A percentile compares a stretch with the other conserved stretches of the same genome.
phyloP scores from a whole-genome alignment of 768 basidiomycete species.

The Lyophyllum semitale region DNA sequence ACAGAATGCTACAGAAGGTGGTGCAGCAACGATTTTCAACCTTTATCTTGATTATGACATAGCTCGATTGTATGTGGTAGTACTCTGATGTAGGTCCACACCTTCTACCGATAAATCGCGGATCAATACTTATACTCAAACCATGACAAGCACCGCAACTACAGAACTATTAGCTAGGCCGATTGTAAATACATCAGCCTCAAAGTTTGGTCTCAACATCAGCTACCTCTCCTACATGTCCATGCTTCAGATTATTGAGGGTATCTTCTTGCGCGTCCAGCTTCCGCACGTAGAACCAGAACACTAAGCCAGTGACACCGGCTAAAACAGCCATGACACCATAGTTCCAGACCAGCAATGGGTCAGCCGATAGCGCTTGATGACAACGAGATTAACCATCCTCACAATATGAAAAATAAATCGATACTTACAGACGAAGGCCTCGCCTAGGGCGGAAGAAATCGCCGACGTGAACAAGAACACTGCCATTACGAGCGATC shows the following conservation, averaged over 20 bases:
- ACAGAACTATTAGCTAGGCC: background rate
- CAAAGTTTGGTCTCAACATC: background rate
- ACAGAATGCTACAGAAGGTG: too few species aligned
- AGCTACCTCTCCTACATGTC: constrained; percentile 25
- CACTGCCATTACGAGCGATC: constrained; percentile 77
- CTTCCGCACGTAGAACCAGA: constrained; percentile 55
- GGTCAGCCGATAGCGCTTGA: constrained; percentile 66
- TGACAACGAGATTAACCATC: background rate
- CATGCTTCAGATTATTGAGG: constrained; percentile 54
- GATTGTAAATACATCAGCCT: background rate
- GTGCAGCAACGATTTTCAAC: too few species aligned
- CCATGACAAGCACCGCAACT: background rate
- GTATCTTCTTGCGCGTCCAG: constrained; percentile 66
- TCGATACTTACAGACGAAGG: constrained; percentile 61
- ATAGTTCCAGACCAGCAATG: constrained; percentile 79
- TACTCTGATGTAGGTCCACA: too few species aligned
- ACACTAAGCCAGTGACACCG: constrained; percentile 49
- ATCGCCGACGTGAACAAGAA: constrained; percentile 64
- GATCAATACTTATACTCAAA: too few species aligned
- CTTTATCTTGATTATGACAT: too few species aligned
- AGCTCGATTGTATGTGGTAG: too few species aligned
- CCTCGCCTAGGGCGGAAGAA: constrained; percentile 65
- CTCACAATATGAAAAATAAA: background rate
- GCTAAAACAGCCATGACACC: constrained; percentile 58
- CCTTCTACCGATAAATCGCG: too few species aligned